These are phyloP conservation scores for Gossypium trilobum DNA, from an alignment of 441 rosid genomes.

Conservation along the genomic window DNA sequence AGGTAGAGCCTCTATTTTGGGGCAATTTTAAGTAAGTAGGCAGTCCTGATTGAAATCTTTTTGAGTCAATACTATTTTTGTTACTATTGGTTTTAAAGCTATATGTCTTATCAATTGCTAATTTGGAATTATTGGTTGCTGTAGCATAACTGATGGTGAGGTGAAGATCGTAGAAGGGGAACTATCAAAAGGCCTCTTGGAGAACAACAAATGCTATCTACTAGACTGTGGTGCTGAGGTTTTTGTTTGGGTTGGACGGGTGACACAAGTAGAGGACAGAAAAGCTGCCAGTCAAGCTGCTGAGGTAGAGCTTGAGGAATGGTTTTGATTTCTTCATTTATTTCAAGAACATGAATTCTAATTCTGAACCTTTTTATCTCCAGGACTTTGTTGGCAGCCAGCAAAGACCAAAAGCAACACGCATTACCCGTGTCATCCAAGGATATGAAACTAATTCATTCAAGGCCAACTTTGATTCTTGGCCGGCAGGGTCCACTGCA, in stretches of 20 bases:
- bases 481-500: conserved; percentile 81
- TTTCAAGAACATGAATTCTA: conserved; percentile 23
- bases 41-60: background rate
- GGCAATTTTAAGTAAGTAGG: background rate
- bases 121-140: conserved; percentile 19
- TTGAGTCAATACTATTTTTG: background rate
- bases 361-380: conserved; percentile 24
- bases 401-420: conserved; percentile 75
- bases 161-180: conserved; percentile 66
- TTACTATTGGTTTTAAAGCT: background rate
- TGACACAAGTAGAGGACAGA: conserved; percentile 94
- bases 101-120: conserved; percentile 18
- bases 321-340: conserved; percentile 14
- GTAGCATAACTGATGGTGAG: conserved; percentile 61
- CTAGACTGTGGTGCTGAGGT: conserved; percentile 86
- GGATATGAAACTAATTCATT: conserved; percentile 89
- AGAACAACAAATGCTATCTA: conserved; percentile 79
- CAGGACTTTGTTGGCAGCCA: conserved; percentile 74
- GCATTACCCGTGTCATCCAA: conserved; percentile 78
- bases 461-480: conserved; percentile 85
- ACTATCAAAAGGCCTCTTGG: conserved; percentile 73
- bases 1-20: background rate
- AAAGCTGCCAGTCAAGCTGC: conserved; percentile 69
- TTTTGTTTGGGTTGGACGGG: conserved; percentile 94
- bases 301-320: conserved; percentile 62